Base-by-base conservation (phyloP, 2,329 filamentous ascomycete genomes). In the Cryphonectria japonica region DNA sequence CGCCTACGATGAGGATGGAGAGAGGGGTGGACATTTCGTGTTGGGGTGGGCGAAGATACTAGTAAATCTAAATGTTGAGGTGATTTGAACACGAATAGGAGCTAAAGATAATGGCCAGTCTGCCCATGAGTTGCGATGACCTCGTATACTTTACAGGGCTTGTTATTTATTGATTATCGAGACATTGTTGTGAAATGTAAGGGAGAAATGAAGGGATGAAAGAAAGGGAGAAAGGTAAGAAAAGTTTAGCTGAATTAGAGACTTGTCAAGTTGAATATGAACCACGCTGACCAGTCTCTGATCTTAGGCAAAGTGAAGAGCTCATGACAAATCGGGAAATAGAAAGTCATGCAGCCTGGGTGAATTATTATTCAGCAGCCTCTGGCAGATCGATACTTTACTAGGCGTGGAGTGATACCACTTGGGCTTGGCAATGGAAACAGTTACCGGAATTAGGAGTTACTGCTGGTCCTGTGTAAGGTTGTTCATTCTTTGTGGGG, bases 1-100 rank as follows among this genome's bases (percentile, higher is more conserved):
- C 87, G 67, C 91, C 90, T 71, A 93, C 80, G 66, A 92, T 82
- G 66, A 92, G 87, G 70, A 91, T 76, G 16, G 79, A 77, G 60
- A 73, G 66, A 3, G 46, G n/a, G 5, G 50, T 26, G 6, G 57
- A 37, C 67, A 70, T 72, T 14, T 16, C 22, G 14, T 59, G 5
- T 5, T 29, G 52, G 54, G 3, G 29, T 13, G 8, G 2, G 37
- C 2, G 37, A 3, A 34, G 34, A 4, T 34, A 34, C 11, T 39
- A 2, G 37, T 39, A 9, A 6, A 13, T 13, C 8, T 13, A 9
- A 13, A 11, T 39, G 7, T 39, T 39, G 11, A 13, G n/a, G 14
- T 22, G 29, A 59, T 14, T 34, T 57, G 0, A 9, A 50, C 5
- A n/a, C 16, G 19, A 0, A 50, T 41, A 9, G 2, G 39, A 41